Percentiles rank a stretch among this genome's conserved stretches.
These are phyloP conservation scores for Halenospora varia DNA, from an alignment of 495 filamentous ascomycete genomes.

Conservation along the genomic window DNA sequence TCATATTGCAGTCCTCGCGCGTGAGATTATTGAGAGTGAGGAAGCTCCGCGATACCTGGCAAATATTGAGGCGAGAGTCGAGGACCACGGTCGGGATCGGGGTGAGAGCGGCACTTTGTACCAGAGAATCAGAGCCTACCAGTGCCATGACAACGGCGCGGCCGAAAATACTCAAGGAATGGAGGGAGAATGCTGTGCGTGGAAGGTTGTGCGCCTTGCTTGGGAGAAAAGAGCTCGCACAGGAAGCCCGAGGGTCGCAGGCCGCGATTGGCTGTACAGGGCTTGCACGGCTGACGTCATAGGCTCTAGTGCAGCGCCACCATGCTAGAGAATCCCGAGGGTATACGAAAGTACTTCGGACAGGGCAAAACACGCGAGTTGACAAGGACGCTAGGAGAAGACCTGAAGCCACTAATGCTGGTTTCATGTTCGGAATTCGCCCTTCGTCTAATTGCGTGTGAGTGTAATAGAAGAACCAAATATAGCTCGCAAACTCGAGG, in stretches of 20 bases:
- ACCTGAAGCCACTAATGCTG: constrained; percentile 5
- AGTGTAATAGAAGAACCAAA: constrained; percentile 5
- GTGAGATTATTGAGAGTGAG: constrained; percentile 32
- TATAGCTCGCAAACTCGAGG: constrained; percentile 3
- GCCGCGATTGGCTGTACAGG: too few species aligned
- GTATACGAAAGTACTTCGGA: too few species aligned
- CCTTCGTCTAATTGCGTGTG: constrained; percentile 2
- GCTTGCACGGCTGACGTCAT: too few species aligned
- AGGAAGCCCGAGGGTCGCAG: too few species aligned
- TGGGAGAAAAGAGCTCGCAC: too few species aligned
- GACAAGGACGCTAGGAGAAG: constrained; percentile 2
- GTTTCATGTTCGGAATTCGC: background rate
- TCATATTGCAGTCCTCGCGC: constrained; percentile 42
- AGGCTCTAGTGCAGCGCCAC: too few species aligned
- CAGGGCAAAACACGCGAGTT: too few species aligned
- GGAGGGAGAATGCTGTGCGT: too few species aligned
- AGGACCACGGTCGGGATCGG: constrained; percentile 49
- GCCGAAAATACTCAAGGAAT: too few species aligned
- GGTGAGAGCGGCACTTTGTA: constrained; percentile 38
- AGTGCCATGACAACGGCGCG: background rate
- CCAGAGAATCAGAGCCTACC: background rate
- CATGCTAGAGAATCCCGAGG: too few species aligned
- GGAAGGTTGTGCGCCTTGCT: too few species aligned
- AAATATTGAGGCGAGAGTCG: constrained; percentile 39
- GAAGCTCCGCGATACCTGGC: constrained; percentile 48